Evolutionary conservation across 75 land plant genomes (phyloP), one percentile per base, ranked within the genome.

Genomic region (Isoetes taiwanensis): DNA sequence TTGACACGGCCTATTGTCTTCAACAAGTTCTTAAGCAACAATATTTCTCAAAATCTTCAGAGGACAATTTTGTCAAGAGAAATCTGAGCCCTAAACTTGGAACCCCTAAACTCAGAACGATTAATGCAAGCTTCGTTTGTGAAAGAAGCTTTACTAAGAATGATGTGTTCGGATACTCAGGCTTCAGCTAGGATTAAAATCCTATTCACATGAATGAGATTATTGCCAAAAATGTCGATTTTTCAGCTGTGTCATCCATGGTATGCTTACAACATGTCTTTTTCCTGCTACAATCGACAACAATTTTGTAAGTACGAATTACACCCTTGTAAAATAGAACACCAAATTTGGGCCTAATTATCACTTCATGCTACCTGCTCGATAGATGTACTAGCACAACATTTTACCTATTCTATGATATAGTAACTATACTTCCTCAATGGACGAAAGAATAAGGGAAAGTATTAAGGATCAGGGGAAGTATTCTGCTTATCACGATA

Each of bases 281-380:
- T 89, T 89, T 65, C 86, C 96, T 21, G 58, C 72, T 39, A 71
- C 85, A 61, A 82, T 85, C 34, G 78, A 83, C 34, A 79, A 81
- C 65, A 71, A 71, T 31, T 85, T 85, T 53, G 96, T 85, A 72
- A 78, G 85, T 64, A 27, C 14, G 34, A 32, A 2, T 1, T 19
- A 29, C 60, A 8, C 62, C 11, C 0, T 1, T 28, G 35, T 16
- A 30, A 25, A 5, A 30, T 28, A 31, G 20, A 25, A 29, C 2
- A 28, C 3, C 6, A 10, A 6, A 17, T 54, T 12, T 23, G 14
- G 29, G 0, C 28, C 30, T 38, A 3, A 8, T 16, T 26, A 40
- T n/a, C 12, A 6, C 19, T 9, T 4, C 30, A 26, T 9, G 11
- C n/a, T 28, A 30, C 54, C 14, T 3, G 19, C 24, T 24, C 56